These are phyloP conservation scores for Malassezia psittaci DNA, from an alignment of 1,284 basidiomycete genomes.

Conservation along the genomic window DNA sequence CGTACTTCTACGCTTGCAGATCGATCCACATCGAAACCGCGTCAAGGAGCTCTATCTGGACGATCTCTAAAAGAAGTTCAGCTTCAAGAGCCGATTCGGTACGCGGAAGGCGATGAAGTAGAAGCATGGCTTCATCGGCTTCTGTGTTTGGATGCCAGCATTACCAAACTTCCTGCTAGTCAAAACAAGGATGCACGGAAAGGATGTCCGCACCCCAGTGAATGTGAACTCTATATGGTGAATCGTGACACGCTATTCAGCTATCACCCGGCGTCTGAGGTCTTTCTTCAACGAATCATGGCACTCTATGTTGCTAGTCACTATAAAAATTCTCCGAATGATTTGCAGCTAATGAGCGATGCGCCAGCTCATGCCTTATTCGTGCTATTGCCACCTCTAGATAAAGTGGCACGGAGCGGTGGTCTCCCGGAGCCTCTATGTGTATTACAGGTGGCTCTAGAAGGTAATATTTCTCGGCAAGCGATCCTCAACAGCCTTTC, in stretches of 20 bases:
- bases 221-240: slow-evolving; percentile 91
- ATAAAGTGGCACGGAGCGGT: slow-evolving; percentile 18
- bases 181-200: slow-evolving; percentile 2
- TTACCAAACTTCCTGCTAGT: slow-evolving; percentile 18
- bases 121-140: slow-evolving; percentile 90
- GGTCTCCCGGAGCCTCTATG: slow-evolving; percentile 60
- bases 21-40: slow-evolving; percentile 53
- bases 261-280: slow-evolving; percentile 90
- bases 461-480: slow-evolving; percentile 81
- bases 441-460: slow-evolving; percentile 77
- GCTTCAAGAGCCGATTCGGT: slow-evolving; percentile 88
- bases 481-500: slow-evolving; percentile 75
- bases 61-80: slow-evolving; percentile 85
- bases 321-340: slow-evolving; percentile 99
- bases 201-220: slow-evolving; percentile 67
- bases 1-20: slow-evolving; percentile 52
- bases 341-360: slow-evolving; percentile 88
- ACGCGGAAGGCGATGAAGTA: slow-evolving; percentile 72
- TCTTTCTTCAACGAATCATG: slow-evolving; percentile 97
- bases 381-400: slow-evolving; percentile 68
- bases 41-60: slow-evolving; percentile 52
- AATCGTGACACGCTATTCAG: slow-evolving; percentile 93
- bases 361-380: slow-evolving; percentile 95
- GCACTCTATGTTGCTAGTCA: slow-evolving; percentile 90
- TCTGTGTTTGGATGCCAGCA: slow-evolving; percentile 66